These are phyloP conservation scores for Chlorella sp. DNA, from an alignment of 139 green algal species.

Conservation along the genomic window DNA sequence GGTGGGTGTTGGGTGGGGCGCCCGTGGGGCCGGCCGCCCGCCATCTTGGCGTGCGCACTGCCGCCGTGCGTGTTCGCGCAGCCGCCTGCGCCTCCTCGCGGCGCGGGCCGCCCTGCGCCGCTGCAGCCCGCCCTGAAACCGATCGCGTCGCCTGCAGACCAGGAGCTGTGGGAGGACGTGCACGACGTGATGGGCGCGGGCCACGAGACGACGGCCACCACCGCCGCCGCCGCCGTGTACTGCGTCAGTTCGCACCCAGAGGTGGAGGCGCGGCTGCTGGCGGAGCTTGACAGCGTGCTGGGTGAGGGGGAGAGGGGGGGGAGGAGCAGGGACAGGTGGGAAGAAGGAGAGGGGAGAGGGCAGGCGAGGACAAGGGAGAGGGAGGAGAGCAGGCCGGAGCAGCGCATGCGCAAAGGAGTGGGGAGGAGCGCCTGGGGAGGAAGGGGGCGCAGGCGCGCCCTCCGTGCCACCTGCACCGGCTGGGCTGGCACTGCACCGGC, in stretches of 20 bases:
- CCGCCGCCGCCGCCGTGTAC: conserved; percentile 60
- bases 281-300: conserved; percentile 56
- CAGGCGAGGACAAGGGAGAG: no score
- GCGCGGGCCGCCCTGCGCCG: neutral
- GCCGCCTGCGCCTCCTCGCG: neutral
- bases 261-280: conserved; percentile 46
- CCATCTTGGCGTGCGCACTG: neutral
- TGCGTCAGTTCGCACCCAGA: conserved; percentile 57
- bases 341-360: no score
- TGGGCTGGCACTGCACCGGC: no score
- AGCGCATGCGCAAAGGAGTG: no score
- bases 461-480: no score
- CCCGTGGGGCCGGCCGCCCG: neutral
- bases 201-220: conserved; percentile 76
- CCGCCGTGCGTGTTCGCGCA: neutral
- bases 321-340: no score
- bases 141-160: conserved; percentile 24
- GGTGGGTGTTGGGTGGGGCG: neutral
- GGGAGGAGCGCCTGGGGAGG: no score
- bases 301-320: no score
- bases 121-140: neutral
- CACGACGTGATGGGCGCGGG: conserved; percentile 78
- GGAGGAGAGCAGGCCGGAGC: no score
- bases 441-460: no score
- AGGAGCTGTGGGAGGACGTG: conserved; percentile 78